Percentiles rank a stretch among this genome's conserved stretches.
phyloP scores from a whole-genome alignment of 2,329 filamentous ascomycete genomes.

The Macroventuria anomochaeta region DNA sequence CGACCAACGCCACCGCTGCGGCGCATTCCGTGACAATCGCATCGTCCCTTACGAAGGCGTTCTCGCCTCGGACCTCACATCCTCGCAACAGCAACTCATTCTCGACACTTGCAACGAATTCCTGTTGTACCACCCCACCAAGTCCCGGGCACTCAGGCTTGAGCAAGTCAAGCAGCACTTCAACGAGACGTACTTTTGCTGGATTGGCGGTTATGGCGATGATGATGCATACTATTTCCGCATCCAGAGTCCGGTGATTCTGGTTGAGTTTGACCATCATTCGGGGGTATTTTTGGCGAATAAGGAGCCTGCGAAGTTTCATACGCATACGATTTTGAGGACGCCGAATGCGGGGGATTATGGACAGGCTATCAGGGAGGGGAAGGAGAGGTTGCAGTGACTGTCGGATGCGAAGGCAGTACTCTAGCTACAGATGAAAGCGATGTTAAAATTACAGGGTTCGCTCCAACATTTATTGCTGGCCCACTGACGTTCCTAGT shows the following conservation, averaged over 20 bases:
- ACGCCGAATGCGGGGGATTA: conserved; percentile 81
- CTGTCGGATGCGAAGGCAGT: neutral
- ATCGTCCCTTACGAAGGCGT: conserved; percentile 76
- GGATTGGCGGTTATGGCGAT: conserved; percentile 74
- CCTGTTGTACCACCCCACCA: conserved; percentile 69
- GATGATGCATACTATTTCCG: conserved; percentile 78
- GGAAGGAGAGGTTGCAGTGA: conserved; percentile 22
- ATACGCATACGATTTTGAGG: conserved; percentile 76
- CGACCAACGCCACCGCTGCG: conserved; percentile 79
- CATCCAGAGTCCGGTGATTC: conserved; percentile 75
- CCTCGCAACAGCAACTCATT: conserved; percentile 62
- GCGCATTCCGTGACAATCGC: conserved; percentile 79
- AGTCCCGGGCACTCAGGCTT: conserved; percentile 62
- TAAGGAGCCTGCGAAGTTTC: conserved; percentile 75
- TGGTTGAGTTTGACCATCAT: conserved; percentile 82
- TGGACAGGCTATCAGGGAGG: conserved; percentile 61
- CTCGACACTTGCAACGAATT: conserved; percentile 68
- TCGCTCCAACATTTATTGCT: too few relatives aligned
- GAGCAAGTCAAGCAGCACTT: conserved; percentile 63
- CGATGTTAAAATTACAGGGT: neutral
- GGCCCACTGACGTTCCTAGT: too few relatives aligned
- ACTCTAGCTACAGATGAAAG: neutral
- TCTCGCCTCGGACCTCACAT: conserved; percentile 57
- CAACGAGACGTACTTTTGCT: conserved; percentile 77
- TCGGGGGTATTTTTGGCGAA: conserved; percentile 80